These are phyloP conservation scores for Lolium perenne DNA, from an alignment of 176 grass and related monocot species.

Conservation along the genomic window DNA sequence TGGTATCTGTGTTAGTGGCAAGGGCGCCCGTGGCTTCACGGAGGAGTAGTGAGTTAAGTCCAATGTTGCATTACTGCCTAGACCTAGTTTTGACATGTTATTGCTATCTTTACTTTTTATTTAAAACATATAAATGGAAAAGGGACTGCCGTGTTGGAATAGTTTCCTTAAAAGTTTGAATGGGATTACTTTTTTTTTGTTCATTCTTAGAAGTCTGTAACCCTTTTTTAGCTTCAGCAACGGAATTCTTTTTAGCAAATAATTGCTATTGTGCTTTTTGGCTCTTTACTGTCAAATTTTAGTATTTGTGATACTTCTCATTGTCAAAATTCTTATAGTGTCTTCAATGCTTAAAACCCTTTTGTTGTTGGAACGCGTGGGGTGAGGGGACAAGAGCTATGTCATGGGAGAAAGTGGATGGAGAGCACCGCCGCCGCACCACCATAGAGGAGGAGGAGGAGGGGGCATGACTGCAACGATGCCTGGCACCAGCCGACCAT, in stretches of 20 bases:
- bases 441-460: too few species aligned
- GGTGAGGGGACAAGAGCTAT: too few species aligned
- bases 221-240: not conserved
- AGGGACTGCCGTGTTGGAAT: not conserved
- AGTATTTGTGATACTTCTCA: too few species aligned
- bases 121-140: not conserved
- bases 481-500: too few species aligned
- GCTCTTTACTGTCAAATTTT: not conserved
- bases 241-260: not conserved
- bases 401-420: too few species aligned
- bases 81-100: not conserved
- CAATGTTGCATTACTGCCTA: not conserved
- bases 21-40: not conserved
- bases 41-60: not conserved
- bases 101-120: not conserved
- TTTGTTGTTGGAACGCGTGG: too few species aligned
- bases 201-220: not conserved
- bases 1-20: slow-evolving; percentile 3
- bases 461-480: too few species aligned
- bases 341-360: too few species aligned
- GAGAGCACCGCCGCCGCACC: too few species aligned
- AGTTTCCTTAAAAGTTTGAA: not conserved
- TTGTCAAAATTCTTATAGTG: too few species aligned
- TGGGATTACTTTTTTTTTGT: not conserved
- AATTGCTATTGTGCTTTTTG: not conserved